Evolutionary conservation across 768 basidiomycete genomes (phyloP).

Genomic region (Termitomyces sp.): DNA sequence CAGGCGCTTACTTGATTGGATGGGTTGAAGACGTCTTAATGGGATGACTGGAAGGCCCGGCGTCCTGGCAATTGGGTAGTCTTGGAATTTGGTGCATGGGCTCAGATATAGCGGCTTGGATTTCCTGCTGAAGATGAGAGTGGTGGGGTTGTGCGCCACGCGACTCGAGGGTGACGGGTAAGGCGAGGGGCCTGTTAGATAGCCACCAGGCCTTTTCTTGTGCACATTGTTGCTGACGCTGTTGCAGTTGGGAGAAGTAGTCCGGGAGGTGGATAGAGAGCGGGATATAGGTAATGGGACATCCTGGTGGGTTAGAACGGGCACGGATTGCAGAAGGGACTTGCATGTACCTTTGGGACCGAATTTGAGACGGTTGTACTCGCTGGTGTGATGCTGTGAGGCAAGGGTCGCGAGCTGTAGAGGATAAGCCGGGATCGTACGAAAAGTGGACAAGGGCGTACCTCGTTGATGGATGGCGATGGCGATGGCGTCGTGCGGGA

Average conservation of each 20-base stretch:
- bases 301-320: constrained; percentile 34
- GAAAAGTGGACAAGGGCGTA: neutral
- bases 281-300: constrained; percentile 53
- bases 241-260: constrained; percentile 46
- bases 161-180: constrained; percentile 25
- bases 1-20: constrained; percentile 69
- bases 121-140: constrained; percentile 37
- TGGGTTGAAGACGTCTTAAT: constrained; percentile 76
- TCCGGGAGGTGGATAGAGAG: constrained; percentile 60
- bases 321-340: neutral
- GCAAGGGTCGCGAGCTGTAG: constrained; percentile 51
- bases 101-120: constrained; percentile 51
- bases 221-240: constrained; percentile 39
- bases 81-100: constrained; percentile 19
- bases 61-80: constrained; percentile 1
- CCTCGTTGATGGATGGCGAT: constrained; percentile 1
- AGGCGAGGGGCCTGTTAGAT: constrained; percentile 17
- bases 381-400: constrained; percentile 70
- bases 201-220: constrained; percentile 46
- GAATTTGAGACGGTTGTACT: constrained; percentile 66
- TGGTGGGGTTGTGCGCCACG: constrained; percentile 16
- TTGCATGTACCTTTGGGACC: constrained; percentile 36
- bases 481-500: neutral
- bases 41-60: constrained; percentile 1
- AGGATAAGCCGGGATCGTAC: neutral